A percentile compares a stretch with the other conserved stretches of the same genome.
Evolutionary conservation across 2,329 filamentous ascomycete genomes (phyloP).

Genomic region (Huntiella abstrusa): DNA sequence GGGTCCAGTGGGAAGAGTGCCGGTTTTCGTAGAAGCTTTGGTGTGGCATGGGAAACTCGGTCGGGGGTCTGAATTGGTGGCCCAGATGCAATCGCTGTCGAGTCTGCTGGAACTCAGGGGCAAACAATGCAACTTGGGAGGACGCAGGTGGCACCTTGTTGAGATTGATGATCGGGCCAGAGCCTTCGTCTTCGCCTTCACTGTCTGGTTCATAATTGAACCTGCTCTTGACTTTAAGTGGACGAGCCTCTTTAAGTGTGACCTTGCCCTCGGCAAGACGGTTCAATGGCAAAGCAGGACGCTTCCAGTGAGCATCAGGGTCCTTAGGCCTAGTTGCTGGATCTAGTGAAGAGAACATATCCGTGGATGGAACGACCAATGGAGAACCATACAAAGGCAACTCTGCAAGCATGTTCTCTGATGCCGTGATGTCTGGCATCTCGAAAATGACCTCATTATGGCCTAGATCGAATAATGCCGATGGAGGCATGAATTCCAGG

Average conservation of each 20-base stretch:
- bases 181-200: slow-evolving; percentile 41
- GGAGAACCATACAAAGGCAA: slow-evolving; percentile 60
- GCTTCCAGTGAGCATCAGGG: slow-evolving; percentile 54
- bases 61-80: slow-evolving; percentile 83
- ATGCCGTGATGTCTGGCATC: slow-evolving; percentile 52
- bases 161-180: slow-evolving; percentile 14
- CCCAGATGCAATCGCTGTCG: slow-evolving; percentile 77
- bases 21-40: slow-evolving; percentile 81
- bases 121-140: slow-evolving; percentile 68
- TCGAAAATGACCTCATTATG: slow-evolving; percentile 68
- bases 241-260: slow-evolving; percentile 44
- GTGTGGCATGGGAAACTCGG: slow-evolving; percentile 77
- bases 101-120: slow-evolving; percentile 73
- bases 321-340: slow-evolving; percentile 26
- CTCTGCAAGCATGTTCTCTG: slow-evolving; percentile 61
- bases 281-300: slow-evolving; percentile 63
- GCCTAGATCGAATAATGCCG: slow-evolving; percentile 66
- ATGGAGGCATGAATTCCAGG: slow-evolving; percentile 40
- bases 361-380: slow-evolving; percentile 37
- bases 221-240: slow-evolving; percentile 59
- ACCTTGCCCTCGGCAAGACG: slow-evolving; percentile 75
- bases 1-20: slow-evolving; percentile 77
- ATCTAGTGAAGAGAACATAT: slow-evolving; percentile 27
- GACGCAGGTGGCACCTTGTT: slow-evolving; percentile 46
- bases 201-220: slow-evolving; percentile 63